Percentiles rank a stretch among this genome's conserved stretches.
Evolutionary conservation across 495 filamentous ascomycete species (phyloP).

Genomic region (Baudoinia panamericana): DNA sequence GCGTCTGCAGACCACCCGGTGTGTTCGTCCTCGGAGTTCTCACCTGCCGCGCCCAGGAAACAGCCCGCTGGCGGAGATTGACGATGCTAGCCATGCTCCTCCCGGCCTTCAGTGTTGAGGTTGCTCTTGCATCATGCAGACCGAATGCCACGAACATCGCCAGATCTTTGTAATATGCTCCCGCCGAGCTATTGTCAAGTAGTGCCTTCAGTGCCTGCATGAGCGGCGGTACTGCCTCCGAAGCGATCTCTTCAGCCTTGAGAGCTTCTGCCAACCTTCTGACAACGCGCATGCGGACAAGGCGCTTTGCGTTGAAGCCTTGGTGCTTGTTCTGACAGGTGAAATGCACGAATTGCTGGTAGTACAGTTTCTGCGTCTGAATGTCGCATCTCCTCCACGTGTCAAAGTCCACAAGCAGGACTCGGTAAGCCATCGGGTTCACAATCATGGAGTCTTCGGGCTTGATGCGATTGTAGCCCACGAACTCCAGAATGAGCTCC

Average conservation of each 20-base stretch:
- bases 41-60: conserved; percentile 10
- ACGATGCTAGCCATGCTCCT: conserved; percentile 17
- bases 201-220: conserved; percentile 63
- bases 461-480: conserved; percentile 66
- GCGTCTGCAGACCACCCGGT: background rate
- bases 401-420: conserved; percentile 83
- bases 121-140: conserved; percentile 49
- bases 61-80: conserved; percentile 4
- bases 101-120: conserved; percentile 10
- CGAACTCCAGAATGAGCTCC: conserved; percentile 63
- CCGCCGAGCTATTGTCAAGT: conserved; percentile 63
- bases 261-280: conserved; percentile 81
- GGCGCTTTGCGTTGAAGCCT: conserved; percentile 74
- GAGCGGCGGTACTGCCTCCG: conserved; percentile 58
- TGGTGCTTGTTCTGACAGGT: conserved; percentile 74
- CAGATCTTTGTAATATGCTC: conserved; percentile 72
- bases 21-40: conserved; percentile 10
- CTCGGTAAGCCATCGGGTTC: conserved; percentile 85
- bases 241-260: conserved; percentile 65
- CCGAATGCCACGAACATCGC: conserved; percentile 88
- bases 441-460: conserved; percentile 82
- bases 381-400: conserved; percentile 69
- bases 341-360: conserved; percentile 79
- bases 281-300: conserved; percentile 84
- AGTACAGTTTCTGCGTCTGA: conserved; percentile 72